Evolutionary conservation across 2,329 filamentous ascomycete species (phyloP), one percentile per base, ranked within the genome.

Genomic region (Diplodia intermedia): DNA sequence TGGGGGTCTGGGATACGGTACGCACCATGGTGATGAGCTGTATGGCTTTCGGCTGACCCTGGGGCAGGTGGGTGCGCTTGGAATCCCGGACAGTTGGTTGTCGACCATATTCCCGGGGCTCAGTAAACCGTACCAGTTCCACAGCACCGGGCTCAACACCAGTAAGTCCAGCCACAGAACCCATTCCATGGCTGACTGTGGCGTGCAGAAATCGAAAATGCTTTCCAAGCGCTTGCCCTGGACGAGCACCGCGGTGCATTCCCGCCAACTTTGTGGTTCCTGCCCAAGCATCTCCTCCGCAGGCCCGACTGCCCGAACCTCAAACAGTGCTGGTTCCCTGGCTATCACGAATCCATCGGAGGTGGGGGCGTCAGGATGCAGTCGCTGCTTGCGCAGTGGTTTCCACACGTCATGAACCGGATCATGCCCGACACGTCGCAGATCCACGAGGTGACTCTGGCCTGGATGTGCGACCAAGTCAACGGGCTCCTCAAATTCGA

Each of bases 271-370:
- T 73, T 87, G 1, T 87, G 85, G 85, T 81, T 83, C 62, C 80
- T 84, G 47, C 26, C n/a, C 26, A 43, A 62, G 20, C 15, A 15
- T 8, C 14, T 50, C 15, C 23, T 47, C 12, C 15, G n/a, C 18
- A 2, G 12, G 1, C 26, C n/a, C 71, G 69, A 66, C 26, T n/a
- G 23, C 20, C 65, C 65, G 4, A 69, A 79, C 33, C 74, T 86
- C 36, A 79, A 81, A n/a, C 85, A 86, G 72, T 82, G 84, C 11
- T 87, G 85, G 85, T 86, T 86, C 67, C 84, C 85, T 0, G 85
- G 85, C 6, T 81, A 79, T 29, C 85, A 87, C 71, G 79, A 81
- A 8, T 84, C 86, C 66, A 75, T 86, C 3, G 85, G 85, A 1
- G 85, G 85, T 26, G 82, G 83, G 0, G 82, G 63, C 3, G 74